Percentiles rank a stretch among this genome's conserved stretches.
Evolutionary conservation across 2,329 filamentous ascomycete genomes (phyloP).

Genomic region (Lecanicillium sp.): DNA sequence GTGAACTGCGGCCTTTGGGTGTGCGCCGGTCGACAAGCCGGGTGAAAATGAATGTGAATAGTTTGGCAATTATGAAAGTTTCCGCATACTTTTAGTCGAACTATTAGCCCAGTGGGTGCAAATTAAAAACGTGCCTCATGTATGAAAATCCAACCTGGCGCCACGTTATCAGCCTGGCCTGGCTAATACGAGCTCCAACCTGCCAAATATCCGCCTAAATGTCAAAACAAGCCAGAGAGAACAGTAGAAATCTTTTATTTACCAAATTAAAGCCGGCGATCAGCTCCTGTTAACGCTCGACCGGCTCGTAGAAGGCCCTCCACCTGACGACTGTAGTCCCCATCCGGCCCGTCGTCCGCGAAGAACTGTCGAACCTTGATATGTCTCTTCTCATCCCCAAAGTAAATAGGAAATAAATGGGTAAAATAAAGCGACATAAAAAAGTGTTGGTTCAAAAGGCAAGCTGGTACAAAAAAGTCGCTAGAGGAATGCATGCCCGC

Average conservation of each 20-base stretch:
- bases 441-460: slow-evolving; percentile 8
- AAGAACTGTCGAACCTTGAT: slow-evolving; percentile 7
- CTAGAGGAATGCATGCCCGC: not conserved
- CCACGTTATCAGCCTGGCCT: too few species aligned
- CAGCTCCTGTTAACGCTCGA: not conserved
- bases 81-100: too few species aligned
- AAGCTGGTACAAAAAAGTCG: not conserved
- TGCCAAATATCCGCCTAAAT: too few species aligned
- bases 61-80: too few species aligned
- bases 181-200: too few species aligned
- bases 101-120: too few species aligned
- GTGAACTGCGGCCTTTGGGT: not conserved
- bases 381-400: not conserved
- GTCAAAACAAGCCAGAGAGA: too few species aligned
- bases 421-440: slow-evolving; percentile 8
- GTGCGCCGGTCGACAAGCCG: too few species aligned
- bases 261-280: not conserved
- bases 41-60: too few species aligned
- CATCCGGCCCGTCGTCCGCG: slow-evolving; percentile 1
- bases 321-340: slow-evolving; percentile 1
- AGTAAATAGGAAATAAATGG: slow-evolving; percentile 4
- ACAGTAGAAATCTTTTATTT: not conserved
- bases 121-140: too few species aligned
- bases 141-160: too few species aligned
- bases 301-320: not conserved